Percentiles rank a stretch among this genome's conserved stretches.
Conservation (phyloP, 768 basidiomycete species). For the Atractiella rhizophila region DNA sequence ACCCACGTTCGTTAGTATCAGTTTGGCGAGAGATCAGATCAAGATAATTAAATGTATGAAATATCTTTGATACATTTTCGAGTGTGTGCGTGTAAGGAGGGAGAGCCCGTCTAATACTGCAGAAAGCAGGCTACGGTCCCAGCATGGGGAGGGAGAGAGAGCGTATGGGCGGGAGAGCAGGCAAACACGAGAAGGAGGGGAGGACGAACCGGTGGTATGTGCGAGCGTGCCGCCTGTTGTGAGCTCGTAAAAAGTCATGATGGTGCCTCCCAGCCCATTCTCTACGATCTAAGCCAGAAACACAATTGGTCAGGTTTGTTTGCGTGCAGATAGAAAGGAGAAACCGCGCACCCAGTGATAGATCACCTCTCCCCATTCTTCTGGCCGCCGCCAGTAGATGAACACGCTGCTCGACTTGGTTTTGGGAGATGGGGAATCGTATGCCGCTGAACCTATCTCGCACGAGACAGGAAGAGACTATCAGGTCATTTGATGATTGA, state of each 20-base stretch:
- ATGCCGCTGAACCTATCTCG: not conserved
- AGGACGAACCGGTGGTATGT: constrained; percentile 18
- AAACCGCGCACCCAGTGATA: constrained; percentile 22
- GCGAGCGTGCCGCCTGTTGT: constrained; percentile 21
- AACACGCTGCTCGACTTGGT: constrained; percentile 12
- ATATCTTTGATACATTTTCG: no score
- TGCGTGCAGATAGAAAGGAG: not conserved
- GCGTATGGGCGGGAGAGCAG: no score
- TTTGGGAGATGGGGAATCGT: constrained; percentile 6
- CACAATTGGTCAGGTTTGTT: not conserved
- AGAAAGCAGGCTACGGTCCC: no score
- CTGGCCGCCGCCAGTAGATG: constrained; percentile 24
- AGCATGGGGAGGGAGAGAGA: no score
- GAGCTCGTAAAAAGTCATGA: constrained; percentile 26
- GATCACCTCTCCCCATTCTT: constrained; percentile 23
- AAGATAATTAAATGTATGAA: no score
- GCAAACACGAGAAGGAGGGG: no score
- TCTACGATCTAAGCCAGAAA: constrained; percentile 17
- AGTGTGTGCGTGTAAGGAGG: no score
- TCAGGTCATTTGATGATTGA: no score
- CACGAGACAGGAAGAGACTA: no score
- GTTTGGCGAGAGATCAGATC: no score
- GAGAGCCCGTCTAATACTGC: no score
- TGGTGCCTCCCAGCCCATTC: constrained; percentile 20
- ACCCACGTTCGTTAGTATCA: no score